Base-by-base conservation (phyloP, 2,329 filamentous ascomycete genomes). In the Dryadomyces quercivorus region DNA sequence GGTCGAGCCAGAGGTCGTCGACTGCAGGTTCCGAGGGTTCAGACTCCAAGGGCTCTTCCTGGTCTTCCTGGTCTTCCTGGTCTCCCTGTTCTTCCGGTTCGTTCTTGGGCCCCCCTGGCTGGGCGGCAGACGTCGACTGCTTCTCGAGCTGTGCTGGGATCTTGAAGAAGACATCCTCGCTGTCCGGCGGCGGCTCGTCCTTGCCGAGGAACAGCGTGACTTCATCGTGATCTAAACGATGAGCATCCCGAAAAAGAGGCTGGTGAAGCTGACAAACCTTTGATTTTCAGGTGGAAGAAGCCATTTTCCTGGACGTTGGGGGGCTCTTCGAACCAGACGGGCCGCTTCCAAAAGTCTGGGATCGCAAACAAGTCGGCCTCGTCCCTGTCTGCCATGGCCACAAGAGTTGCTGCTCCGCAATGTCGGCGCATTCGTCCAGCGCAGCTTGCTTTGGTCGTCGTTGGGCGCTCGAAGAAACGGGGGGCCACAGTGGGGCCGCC, bases 311-410 rank as follows among this genome's bases (percentile, higher is more conserved):
- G 20, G 2, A 45, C 48, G 3, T 49, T 42, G 3, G 51, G 48
- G 8, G 45, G 48, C 21, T 66, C 58, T 8, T 72, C 66, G 42
- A 78, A 66, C 66, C 76, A 75, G 60, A 68, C 72, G 2, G 82
- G 80, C 26, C 74, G 68, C 54, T 70, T 71, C 75, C 77, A 81
- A 57, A 86, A 75, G 62, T 83, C 74, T 43, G 80, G 80, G 48
- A 82, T 80, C 43, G 77, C 75, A 63, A 88, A 88, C 36, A 83
- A 74, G 63, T 84, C 69, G 50, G 76, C 72, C 53, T 68, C 63
- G 44, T 74, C 55, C 4, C 38, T 31, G 53, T 56, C 38, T 12
- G 50, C 45, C 57, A 61, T 59, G 51, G 34, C 26, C 26, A 31
- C 26, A 31, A 31, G 8, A 31, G 26, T 8, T 31, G 26, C 8